Evolutionary conservation across 2,329 filamentous ascomycete species (phyloP).

Genomic region (Chaetomiaceae sp.): DNA sequence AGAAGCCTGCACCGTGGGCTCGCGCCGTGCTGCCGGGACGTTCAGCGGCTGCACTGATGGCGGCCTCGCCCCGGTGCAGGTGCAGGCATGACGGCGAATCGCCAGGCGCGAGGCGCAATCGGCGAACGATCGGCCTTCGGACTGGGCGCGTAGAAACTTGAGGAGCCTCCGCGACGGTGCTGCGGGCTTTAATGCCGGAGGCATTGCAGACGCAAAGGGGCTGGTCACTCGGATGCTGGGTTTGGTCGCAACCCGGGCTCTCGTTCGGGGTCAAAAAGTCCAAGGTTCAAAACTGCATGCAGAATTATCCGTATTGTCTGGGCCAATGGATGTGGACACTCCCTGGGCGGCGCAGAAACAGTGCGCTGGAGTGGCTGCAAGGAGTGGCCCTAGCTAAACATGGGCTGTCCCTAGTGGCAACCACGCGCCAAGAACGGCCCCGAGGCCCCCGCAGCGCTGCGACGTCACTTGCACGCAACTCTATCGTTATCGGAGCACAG

Average conservation of each 20-base stretch:
- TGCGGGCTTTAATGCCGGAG: constrained; percentile 39
- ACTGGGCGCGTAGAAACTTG: constrained; percentile 68
- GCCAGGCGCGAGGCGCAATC: constrained; percentile 15
- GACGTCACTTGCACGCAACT: no score
- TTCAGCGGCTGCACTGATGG: constrained; percentile 18
- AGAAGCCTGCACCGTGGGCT: constrained; percentile 20
- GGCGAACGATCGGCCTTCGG: constrained; percentile 45
- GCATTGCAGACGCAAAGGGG: constrained; percentile 37
- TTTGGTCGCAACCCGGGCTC: background rate
- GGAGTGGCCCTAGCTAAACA: background rate
- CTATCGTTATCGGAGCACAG: no score
- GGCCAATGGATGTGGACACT: constrained; percentile 9
- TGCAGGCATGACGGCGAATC: constrained; percentile 20
- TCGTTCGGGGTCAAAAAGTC: background rate
- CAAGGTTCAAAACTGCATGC: background rate
- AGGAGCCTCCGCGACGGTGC: constrained; percentile 58
- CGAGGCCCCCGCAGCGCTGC: no score
- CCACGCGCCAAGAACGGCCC: no score
- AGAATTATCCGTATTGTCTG: constrained; percentile 7
- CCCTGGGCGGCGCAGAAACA: background rate
- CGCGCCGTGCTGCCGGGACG: constrained; percentile 5
- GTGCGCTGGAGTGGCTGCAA: no score
- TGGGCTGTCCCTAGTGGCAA: background rate
- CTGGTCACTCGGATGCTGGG: constrained; percentile 1
- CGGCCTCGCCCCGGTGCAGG: constrained; percentile 8